Base-by-base conservation (phyloP, 495 filamentous ascomycete species). In the Tuber umbilicatum region DNA sequence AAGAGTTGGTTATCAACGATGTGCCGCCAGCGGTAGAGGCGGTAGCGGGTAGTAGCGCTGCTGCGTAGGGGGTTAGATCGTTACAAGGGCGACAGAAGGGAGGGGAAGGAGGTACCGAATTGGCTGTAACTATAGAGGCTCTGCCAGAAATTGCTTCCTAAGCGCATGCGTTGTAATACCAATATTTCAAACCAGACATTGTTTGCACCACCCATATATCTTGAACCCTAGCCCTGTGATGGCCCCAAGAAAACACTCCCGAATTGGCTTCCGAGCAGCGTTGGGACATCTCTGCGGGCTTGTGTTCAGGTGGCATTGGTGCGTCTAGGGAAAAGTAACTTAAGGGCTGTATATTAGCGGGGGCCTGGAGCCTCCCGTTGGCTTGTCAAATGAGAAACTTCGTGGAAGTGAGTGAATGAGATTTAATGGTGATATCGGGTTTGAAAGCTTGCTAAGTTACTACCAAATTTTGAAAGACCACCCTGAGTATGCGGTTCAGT, bases 1-100 rank as follows among this genome's bases (percentile, higher is more conserved):
- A 89, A 83, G 92, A 97, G 85, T 79, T 99, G 73, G 89, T 87
- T 83, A 85, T 99, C 35, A 89, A 88, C 27, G 75, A 79, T 75
- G 31, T 40, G 19, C 76, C 76, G 37, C 27, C 55, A 16, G 37
- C n/a, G 21, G 38, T 39, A 43, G 40, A 14, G 1, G 27, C 40
- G 31, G 50, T 17, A 19, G 27, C 14, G 17, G 75, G 70, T 3
- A 37, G 12, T 27, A 64, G 27, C 27, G 7, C 55, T 64, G 6
- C 31, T 35, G 4, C 27, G 6, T 35, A 31, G 55, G 27, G 55
- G 27, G 55, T 31, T 27, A 27, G 27, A 69, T 31, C n/a, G 27
- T 47, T 55, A 45, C 73, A 43, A 68, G 70, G 16, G 19, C 31
- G 23, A 0, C 21, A 40, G 43, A 19, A 23, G 37, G 31, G 40